Base-by-base conservation (phyloP, 2,329 filamentous ascomycete species). In the Cordyceps fumosorosea region DNA sequence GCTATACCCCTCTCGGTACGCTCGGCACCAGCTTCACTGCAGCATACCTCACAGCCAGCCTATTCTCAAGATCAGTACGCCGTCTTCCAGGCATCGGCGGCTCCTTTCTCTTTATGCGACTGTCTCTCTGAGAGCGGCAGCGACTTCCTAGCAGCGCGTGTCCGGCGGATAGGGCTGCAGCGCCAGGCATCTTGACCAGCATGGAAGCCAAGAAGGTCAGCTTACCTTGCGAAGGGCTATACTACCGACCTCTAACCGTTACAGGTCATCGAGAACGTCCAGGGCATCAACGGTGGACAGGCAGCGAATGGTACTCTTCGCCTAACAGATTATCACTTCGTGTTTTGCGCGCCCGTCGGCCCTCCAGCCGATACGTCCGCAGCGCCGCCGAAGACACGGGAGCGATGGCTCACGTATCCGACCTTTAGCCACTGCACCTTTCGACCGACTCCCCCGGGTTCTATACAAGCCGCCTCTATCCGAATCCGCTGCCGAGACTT, bases 401-500 rank as follows among this genome's bases (percentile, higher is more conserved):
- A 96, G 75, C 85, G 90, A 71, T 99, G 93, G 90, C 91, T 98
- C 61, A 93, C 95, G 18, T 99, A 93, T 75, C 93, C 93, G 26
- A 93, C 98, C 76, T 91, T 99, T 69, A 85, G 85, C 47, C 85
- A 88, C 70, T 96, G 93, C 76, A 85, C 84, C 26, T 86, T 93
- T 67, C 86, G 91, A 64, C 89, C 91, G 32, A 86, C 88, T 53
- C 88, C 89, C 20, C 81, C 85, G 7, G 80, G 81, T 14, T 89
- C 89, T 63, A 84, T 86, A 56, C 84, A 91, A 64, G 83, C 86
- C 37, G 91, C 93, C 6, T 90, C 90, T 3, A 91, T 99, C 71
- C 89, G 93, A 58, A 79, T 99, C 65, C 88, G 92, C 59, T 92
- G 93, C 72, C 89, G 93, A 63, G 95, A 99, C 78, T 98, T 99